A percentile compares a stretch with the other conserved stretches of the same genome.
These are phyloP conservation scores for Kuraishia molischiana DNA, from an alignment of 805 yeast genomes.

Conservation along the genomic window DNA sequence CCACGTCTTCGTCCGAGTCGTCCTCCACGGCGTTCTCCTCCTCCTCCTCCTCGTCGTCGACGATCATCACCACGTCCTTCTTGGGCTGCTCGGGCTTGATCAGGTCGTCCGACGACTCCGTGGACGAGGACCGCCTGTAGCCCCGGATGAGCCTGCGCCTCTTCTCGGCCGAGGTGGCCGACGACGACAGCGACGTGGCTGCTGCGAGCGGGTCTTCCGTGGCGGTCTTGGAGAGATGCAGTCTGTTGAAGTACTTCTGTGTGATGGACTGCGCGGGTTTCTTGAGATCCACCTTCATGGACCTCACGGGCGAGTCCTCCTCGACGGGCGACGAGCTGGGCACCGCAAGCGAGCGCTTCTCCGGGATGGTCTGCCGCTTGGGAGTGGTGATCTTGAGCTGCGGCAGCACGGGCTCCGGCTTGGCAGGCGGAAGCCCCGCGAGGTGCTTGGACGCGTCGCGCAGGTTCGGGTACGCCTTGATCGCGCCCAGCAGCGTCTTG, in stretches of 20 bases:
- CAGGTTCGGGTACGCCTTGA: slow-evolving; percentile 19
- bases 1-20: slow-evolving; percentile 35
- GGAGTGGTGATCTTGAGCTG: neutral
- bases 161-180: neutral
- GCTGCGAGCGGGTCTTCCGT: neutral
- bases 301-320: slow-evolving; percentile 5
- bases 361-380: neutral
- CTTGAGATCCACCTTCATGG: slow-evolving; percentile 29
- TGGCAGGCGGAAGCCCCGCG: slow-evolving; percentile 11
- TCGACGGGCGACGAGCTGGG: slow-evolving; percentile 4
- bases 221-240: slow-evolving; percentile 1
- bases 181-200: neutral
- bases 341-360: neutral
- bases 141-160: neutral
- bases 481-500: slow-evolving; percentile 18
- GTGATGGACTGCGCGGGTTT: slow-evolving; percentile 27
- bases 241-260: slow-evolving; percentile 21
- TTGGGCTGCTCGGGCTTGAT: neutral
- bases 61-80: slow-evolving; percentile 10
- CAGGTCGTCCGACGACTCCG: neutral
- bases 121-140: neutral
- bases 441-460: slow-evolving; percentile 20
- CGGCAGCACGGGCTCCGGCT: neutral
- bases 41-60: slow-evolving; percentile 36
- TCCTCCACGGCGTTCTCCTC: slow-evolving; percentile 28